Evolutionary conservation across 225 moss, liverwort and hornwort genomes (phyloP).

Genomic region (Marchantia paleacea): DNA sequence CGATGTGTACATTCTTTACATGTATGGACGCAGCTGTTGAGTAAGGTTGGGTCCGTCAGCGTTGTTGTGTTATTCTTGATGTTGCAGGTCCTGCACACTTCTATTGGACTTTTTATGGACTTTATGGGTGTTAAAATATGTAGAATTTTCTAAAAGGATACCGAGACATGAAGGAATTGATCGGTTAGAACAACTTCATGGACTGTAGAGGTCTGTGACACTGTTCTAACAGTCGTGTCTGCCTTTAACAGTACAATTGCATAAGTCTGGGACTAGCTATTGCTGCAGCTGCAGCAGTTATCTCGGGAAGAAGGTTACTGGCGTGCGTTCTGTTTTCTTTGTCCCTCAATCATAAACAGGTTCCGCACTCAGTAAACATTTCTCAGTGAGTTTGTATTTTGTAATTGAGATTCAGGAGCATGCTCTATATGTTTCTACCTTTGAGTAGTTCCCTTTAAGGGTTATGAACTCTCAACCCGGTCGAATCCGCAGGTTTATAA

Average conservation of each 20-base stretch:
- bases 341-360: constrained; percentile 98
- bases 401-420: neutral
- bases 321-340: constrained; percentile 81
- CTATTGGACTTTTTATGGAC: no score
- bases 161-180: neutral
- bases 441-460: neutral
- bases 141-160: no score
- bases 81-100: no score
- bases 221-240: neutral
- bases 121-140: no score
- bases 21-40: no score
- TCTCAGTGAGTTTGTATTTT: neutral
- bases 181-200: neutral
- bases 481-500: neutral
- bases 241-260: constrained; percentile 74
- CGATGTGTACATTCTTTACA: no score
- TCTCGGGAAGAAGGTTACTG: constrained; percentile 60
- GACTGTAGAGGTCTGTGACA: neutral
- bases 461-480: neutral
- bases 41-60: no score
- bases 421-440: neutral
- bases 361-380: constrained; percentile 16
- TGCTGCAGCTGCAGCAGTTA: constrained; percentile 78
- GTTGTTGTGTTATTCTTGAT: no score
- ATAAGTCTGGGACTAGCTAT: constrained; percentile 95